These are phyloP conservation scores for Aspergillus niger DNA, from an alignment of 2,329 filamentous ascomycete genomes.

Conservation along the genomic window DNA sequence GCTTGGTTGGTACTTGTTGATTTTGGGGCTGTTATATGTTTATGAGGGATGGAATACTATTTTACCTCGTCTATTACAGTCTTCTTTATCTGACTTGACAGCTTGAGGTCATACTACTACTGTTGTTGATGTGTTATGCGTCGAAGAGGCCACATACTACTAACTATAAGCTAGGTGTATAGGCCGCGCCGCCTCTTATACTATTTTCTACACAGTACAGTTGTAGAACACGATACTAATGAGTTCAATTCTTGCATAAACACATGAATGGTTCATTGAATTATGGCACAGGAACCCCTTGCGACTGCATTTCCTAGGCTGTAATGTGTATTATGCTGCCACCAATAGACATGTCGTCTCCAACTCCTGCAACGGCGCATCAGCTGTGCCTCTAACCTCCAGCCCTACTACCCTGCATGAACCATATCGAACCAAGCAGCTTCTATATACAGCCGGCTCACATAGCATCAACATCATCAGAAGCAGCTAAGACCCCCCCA, in stretches of 20 bases:
- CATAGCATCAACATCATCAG: no score
- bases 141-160: background rate
- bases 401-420: background rate
- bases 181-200: background rate
- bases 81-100: no score
- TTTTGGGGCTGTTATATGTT: no score
- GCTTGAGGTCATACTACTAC: no score
- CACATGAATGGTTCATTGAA: background rate
- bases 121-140: background rate
- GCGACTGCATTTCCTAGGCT: background rate
- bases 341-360: background rate
- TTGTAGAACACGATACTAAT: background rate
- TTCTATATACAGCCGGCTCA: no score
- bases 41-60: no score
- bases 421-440: background rate
- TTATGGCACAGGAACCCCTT: background rate
- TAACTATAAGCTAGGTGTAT: background rate
- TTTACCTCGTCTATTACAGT: no score
- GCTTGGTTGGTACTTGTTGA: no score
- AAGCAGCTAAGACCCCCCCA: no score
- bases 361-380: background rate
- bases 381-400: background rate
- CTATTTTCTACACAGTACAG: background rate
- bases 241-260: background rate
- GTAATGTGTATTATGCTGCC: background rate